Conservation (phyloP, 1,139 yeast species). For the Zygosaccharomyces sapae region DNA sequence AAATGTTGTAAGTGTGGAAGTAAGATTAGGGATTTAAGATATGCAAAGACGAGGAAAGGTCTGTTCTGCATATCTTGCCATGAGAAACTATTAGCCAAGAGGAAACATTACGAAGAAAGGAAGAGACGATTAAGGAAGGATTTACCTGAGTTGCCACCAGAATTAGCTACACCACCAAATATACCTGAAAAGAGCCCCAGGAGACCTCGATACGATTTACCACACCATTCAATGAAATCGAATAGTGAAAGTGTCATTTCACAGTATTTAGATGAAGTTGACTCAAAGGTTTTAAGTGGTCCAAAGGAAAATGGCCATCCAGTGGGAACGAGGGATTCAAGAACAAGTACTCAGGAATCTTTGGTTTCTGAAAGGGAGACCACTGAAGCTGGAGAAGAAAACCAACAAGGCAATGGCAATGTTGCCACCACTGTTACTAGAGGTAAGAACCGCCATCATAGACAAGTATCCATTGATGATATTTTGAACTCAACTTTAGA, state of each 20-base stretch:
- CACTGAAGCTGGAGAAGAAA: background rate
- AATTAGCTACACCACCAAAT: slow-evolving; percentile 7
- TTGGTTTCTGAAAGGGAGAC: background rate
- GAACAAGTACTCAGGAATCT: slow-evolving; percentile 1
- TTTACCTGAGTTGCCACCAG: slow-evolving; percentile 16
- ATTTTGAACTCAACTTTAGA: slow-evolving; percentile 32
- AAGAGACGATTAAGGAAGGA: slow-evolving; percentile 34
- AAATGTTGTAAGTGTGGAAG: slow-evolving; percentile 85
- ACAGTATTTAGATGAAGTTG: slow-evolving; percentile 13
- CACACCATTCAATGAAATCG: slow-evolving; percentile 9
- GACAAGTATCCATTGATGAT: slow-evolving; percentile 31
- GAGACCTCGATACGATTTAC: slow-evolving; percentile 8
- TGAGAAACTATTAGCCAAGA: slow-evolving; percentile 57
- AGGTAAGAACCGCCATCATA: slow-evolving; percentile 11
- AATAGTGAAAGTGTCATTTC: slow-evolving; percentile 16
- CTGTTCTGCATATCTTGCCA: slow-evolving; percentile 92
- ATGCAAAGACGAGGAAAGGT: slow-evolving; percentile 93
- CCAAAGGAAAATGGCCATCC: background rate
- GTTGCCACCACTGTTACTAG: background rate
- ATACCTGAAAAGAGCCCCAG: slow-evolving; percentile 14
- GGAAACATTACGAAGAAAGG: slow-evolving; percentile 40
- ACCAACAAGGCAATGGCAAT: background rate
- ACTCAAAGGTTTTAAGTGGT: slow-evolving; percentile 3
- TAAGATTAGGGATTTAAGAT: slow-evolving; percentile 82
- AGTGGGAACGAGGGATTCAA: background rate